phyloP scores from a whole-genome alignment of 306 rosid genomes.

The Cercis canadensis region DNA sequence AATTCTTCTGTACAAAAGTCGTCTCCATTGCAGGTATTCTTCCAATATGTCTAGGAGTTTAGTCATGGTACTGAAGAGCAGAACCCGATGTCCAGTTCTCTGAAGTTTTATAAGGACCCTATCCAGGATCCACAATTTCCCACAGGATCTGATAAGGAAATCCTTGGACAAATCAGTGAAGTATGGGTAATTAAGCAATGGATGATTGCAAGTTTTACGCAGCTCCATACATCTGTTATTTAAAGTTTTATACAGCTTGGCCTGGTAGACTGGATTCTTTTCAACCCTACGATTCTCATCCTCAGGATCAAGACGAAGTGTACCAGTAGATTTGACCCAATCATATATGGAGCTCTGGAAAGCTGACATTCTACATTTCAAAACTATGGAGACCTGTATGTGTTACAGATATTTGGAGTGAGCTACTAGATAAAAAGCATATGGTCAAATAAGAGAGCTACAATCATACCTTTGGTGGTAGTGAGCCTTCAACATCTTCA shows the following conservation, averaged over 20 bases:
- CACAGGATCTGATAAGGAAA: constrained; percentile 83
- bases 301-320: constrained; percentile 96
- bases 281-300: constrained; percentile 74
- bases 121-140: constrained; percentile 95
- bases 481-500: constrained; percentile 98
- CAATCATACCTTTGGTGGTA: constrained; percentile 84
- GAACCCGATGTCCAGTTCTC: constrained; percentile 93
- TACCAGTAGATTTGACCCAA: constrained; percentile 96
- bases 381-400: constrained; percentile 90
- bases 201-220: constrained; percentile 97
- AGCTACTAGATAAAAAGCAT: constrained; percentile 23
- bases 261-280: constrained; percentile 73
- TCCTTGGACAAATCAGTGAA: constrained; percentile 69
- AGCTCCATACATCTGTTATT: constrained; percentile 98
- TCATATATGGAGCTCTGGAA: constrained; percentile 93
- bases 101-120: constrained; percentile 93
- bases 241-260: constrained; percentile 82
- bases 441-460: constrained; percentile 30
- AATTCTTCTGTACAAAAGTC: constrained; percentile 83
- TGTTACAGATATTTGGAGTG: constrained; percentile 49
- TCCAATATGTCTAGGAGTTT: constrained; percentile 93
- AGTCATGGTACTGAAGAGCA: constrained; percentile 98
- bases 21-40: constrained; percentile 92
- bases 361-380: constrained; percentile 92
- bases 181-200: constrained; percentile 83